Base-by-base conservation (phyloP, 148 eudicot species). In the Gaultheria prostrata region DNA sequence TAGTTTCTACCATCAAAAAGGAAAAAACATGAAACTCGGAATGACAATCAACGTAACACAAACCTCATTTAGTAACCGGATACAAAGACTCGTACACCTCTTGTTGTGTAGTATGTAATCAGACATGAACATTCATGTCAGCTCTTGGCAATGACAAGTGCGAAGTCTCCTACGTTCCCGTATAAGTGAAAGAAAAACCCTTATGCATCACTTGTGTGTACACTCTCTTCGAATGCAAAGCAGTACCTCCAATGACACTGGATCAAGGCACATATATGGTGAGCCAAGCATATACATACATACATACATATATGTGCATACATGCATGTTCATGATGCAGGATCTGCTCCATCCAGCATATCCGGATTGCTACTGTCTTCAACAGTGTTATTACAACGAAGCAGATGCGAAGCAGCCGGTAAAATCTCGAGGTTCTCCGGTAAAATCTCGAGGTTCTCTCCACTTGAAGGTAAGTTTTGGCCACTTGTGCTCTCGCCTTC, bases 401-500 rank as follows among this genome's bases (percentile, higher is more conserved):
- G 72, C 35, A 81, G 84, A 78, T 43, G 80, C 9, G 80, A 51
- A 84, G 82, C 49, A 54, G 79, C 53, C 8, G 54, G 77, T 26
- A 85, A 59, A 56, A 49, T 72, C 57, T 18, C 75, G 30, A 49
- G 56, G 43, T 59, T 87, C 43, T 87, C 86, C 8, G 54, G 77
- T 26, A 85, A 59, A 56, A 49, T 72, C 57, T 18, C 75, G 30
- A 49, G 56, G 43, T 59, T 87, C 43, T 87, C 86, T 20, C 71
- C 26, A 15, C 51, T 57, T n/a, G 53, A 20, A 76, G 46, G 46
- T 39, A 48, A 21, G 57, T 3, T 75, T 20, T 75, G 21, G 20
- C 21, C 67, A 78, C 17, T 49, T 18, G 59, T 69, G 74, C 59
- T 82, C 80, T 50, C 82, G 5, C 39, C 17, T 33, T 76, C 63